Percentiles rank a stretch among this genome's conserved stretches.
phyloP scores from a whole-genome alignment of 2,329 filamentous ascomycete species.

The Seiridium unicorne region DNA sequence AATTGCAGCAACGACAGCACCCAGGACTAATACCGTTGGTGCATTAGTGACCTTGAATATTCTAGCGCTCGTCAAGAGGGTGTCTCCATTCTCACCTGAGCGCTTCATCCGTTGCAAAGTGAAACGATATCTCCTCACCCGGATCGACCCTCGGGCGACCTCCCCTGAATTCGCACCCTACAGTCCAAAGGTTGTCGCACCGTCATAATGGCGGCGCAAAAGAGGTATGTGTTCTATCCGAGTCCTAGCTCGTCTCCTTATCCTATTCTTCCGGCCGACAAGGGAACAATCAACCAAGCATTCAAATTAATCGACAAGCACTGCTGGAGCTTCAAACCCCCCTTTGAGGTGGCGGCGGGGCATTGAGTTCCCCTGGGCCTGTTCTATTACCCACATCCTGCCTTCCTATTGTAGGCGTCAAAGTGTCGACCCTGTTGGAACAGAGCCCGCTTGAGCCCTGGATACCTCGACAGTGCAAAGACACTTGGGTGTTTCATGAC shows the following conservation, averaged over 20 bases:
- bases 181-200: background rate
- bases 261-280: background rate
- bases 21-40: background rate
- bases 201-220: constrained; percentile 31
- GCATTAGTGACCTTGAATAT: background rate
- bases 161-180: background rate
- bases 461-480: background rate
- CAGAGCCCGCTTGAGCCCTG: background rate
- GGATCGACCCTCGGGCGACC: background rate
- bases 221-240: constrained; percentile 24
- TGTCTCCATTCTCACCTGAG: background rate
- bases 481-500: constrained; percentile 4
- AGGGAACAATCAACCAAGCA: background rate
- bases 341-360: constrained; percentile 8
- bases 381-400: background rate
- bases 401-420: constrained; percentile 8
- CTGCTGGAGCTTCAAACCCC: background rate
- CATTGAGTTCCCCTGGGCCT: constrained; percentile 3
- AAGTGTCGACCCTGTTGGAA: constrained; percentile 2
- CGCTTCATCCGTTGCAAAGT: background rate
- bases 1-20: background rate
- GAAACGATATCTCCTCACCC: background rate
- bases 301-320: background rate
- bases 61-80: background rate
- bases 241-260: background rate